Conservation (phyloP, 495 filamentous ascomycete species). For the Penicillium pulvis region DNA sequence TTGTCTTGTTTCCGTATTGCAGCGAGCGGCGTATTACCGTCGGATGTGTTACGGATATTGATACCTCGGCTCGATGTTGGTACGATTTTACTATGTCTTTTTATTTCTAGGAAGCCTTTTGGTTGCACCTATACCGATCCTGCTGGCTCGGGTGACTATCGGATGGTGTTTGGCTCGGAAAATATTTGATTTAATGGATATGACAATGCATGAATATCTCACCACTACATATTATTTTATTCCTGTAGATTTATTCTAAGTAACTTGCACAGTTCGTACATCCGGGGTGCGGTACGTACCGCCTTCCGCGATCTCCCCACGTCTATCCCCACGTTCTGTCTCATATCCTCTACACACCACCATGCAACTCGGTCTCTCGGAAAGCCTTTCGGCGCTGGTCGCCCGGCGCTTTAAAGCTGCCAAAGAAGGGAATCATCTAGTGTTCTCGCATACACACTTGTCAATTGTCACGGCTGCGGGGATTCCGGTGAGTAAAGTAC, state of each 20-base stretch:
- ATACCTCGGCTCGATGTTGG: constrained; percentile 24
- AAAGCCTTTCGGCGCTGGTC: constrained; percentile 56
- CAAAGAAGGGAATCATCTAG: constrained; percentile 53
- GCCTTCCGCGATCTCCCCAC: constrained; percentile 7
- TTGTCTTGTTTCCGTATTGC: constrained; percentile 26
- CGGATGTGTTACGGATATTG: constrained; percentile 23
- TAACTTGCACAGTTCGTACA: neutral
- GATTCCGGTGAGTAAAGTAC: constrained; percentile 48
- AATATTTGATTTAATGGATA: constrained; percentile 17
- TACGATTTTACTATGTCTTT: constrained; percentile 13
- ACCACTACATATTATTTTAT: too few species aligned
- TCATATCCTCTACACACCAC: neutral
- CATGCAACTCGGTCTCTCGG: constrained; percentile 46
- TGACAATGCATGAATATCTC: neutral
- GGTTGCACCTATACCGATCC: constrained; percentile 9
- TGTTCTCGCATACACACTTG: constrained; percentile 62
- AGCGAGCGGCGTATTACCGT: constrained; percentile 25
- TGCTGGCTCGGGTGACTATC: constrained; percentile 14
- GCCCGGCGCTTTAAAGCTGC: constrained; percentile 55
- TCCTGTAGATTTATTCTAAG: neutral
- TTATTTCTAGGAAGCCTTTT: neutral
- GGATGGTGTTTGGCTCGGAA: constrained; percentile 11
- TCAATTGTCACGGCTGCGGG: constrained; percentile 54
- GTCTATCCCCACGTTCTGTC: neutral
- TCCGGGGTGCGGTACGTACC: neutral